phyloP scores from a whole-genome alignment of 2,329 filamentous ascomycete genomes.

The Didymellaceae sp. region DNA sequence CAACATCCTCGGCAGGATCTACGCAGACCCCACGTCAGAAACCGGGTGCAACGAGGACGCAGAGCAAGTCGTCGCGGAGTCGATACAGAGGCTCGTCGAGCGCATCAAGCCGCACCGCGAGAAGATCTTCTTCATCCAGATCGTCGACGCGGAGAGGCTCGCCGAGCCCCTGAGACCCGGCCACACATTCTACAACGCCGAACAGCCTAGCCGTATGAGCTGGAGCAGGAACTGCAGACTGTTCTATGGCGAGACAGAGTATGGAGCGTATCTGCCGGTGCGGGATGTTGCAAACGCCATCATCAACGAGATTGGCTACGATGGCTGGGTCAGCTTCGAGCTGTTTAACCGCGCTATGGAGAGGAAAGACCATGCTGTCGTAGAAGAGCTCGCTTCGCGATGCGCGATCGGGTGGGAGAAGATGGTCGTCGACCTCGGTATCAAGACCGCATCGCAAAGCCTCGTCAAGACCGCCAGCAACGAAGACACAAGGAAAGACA shows the following conservation, averaged over 20 bases:
- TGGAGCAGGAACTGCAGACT: slow-evolving; percentile 78
- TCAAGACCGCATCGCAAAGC: slow-evolving; percentile 19
- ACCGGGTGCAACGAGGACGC: slow-evolving; percentile 60
- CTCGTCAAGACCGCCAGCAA: slow-evolving; percentile 1
- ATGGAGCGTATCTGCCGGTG: slow-evolving; percentile 72
- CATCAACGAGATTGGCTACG: slow-evolving; percentile 68
- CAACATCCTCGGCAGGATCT: slow-evolving; percentile 75
- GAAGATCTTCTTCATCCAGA: slow-evolving; percentile 78
- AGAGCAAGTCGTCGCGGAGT: slow-evolving; percentile 61
- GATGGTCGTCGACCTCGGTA: slow-evolving; percentile 50
- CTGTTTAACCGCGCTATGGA: slow-evolving; percentile 69
- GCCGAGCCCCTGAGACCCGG: slow-evolving; percentile 61
- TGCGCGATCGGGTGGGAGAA: slow-evolving; percentile 61
- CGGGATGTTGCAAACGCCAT: slow-evolving; percentile 66
- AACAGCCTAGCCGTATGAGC: slow-evolving; percentile 71
- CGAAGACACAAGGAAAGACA: slow-evolving; percentile 20
- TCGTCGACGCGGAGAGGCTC: slow-evolving; percentile 75
- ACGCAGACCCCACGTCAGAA: slow-evolving; percentile 67
- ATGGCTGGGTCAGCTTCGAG: slow-evolving; percentile 75
- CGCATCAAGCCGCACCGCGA: slow-evolving; percentile 60
- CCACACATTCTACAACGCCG: slow-evolving; percentile 65
- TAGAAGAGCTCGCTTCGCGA: slow-evolving; percentile 61
- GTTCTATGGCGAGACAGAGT: slow-evolving; percentile 68
- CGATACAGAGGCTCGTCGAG: slow-evolving; percentile 61
- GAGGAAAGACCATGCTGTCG: slow-evolving; percentile 59